Evolutionary conservation across 192 early-diverging fungal species (phyloP).

Genomic region (Phlyctochytrium bullatum): DNA sequence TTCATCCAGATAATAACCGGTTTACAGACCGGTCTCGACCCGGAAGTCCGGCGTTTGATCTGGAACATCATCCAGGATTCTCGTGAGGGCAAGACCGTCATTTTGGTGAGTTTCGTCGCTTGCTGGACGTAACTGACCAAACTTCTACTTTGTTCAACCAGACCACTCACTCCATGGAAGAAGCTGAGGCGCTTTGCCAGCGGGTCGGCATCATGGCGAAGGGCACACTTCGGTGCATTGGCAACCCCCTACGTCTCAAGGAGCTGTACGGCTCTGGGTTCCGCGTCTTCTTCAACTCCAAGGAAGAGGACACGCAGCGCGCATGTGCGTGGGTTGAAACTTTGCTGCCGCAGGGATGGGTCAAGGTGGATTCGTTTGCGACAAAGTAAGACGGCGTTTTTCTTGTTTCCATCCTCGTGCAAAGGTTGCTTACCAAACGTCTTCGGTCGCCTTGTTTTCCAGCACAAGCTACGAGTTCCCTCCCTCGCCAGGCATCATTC

Average conservation of each 20-base stretch:
- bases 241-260: slow-evolving; percentile 63
- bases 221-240: slow-evolving; percentile 59
- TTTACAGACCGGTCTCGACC: slow-evolving; percentile 69
- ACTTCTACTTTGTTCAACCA: slow-evolving; percentile 33
- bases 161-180: slow-evolving; percentile 72
- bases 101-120: slow-evolving; percentile 36
- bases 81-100: slow-evolving; percentile 58
- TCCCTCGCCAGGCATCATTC: slow-evolving; percentile 31
- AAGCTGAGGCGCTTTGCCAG: slow-evolving; percentile 60
- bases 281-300: slow-evolving; percentile 48
- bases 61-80: slow-evolving; percentile 68
- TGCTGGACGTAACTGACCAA: neutral
- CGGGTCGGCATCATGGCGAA: slow-evolving; percentile 68
- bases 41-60: slow-evolving; percentile 68
- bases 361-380: slow-evolving; percentile 52
- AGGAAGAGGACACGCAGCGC: slow-evolving; percentile 40
- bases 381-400: slow-evolving; percentile 36
- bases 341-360: slow-evolving; percentile 41
- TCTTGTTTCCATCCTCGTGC: neutral
- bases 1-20: no score
- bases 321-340: slow-evolving; percentile 25
- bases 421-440: neutral
- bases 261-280: slow-evolving; percentile 69
- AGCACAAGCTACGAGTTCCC: slow-evolving; percentile 68
- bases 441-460: neutral